phyloP scores from a whole-genome alignment of 768 basidiomycete species.

The Cystobasidium onofrii region DNA sequence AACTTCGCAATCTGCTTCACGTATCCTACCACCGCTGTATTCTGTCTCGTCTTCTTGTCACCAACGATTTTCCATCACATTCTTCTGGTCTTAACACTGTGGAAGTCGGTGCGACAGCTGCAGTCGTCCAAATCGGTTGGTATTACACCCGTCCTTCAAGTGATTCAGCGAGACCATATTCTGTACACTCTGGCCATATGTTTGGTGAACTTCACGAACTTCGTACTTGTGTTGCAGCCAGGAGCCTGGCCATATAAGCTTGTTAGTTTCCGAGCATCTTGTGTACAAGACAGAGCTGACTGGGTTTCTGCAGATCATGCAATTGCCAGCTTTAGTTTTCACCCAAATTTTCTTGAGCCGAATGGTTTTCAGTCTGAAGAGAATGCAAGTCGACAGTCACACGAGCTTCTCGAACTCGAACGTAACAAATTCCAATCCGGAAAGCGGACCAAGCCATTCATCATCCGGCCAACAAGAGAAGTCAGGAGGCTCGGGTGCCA shows the following conservation, averaged over 20 bases:
- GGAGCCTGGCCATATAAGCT: not conserved
- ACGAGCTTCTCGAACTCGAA: not conserved
- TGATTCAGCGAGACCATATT: conserved; percentile 20
- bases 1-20: conserved; percentile 17
- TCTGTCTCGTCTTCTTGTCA: conserved; percentile 30
- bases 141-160: not conserved
- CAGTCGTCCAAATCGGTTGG: not conserved
- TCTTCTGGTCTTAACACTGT: conserved; percentile 25
- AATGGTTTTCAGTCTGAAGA: conserved; percentile 27
- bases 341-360: conserved; percentile 35
- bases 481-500: not conserved
- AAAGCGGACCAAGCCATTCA: not conserved
- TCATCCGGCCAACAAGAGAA: not conserved
- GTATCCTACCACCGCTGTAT: conserved; percentile 8
- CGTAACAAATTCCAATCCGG: not conserved
- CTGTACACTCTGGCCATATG: conserved; percentile 32
- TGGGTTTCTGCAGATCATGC: conserved; percentile 20
- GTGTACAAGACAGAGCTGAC: not conserved
- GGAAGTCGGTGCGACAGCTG: not conserved
- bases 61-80: conserved; percentile 25
- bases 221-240: conserved; percentile 26
- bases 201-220: conserved; percentile 32
- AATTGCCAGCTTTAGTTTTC: conserved; percentile 23
- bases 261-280: not conserved
- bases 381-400: not conserved